Base-by-base conservation (phyloP, 306 rosid species). In the Quercus robur region DNA sequence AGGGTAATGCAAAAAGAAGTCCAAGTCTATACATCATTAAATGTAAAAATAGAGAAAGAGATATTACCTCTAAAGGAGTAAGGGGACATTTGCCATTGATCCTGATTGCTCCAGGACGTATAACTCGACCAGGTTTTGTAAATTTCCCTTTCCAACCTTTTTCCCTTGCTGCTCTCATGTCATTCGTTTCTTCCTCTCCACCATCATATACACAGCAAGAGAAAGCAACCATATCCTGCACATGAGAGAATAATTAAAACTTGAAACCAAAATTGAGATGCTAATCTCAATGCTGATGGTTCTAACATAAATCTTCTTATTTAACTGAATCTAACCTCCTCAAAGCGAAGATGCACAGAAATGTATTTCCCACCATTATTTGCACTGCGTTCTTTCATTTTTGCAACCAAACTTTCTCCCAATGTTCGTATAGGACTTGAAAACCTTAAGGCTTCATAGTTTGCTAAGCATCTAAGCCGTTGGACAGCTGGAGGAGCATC, bases 211-310 rank as follows among this genome's bases (percentile, higher is more conserved):
- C 88, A 83, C 99, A 95, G 83, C 98, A 95, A 70, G 99, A 95
- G 87, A 95, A 95, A 25, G 99, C 99, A 80, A 95, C 99, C 99
- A 95, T 95, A 84, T 95, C 99, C 99, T 95, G 91, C 74, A 70
- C 23, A 82, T 41, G 70, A 72, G 61, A 83, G 59, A 72, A 70
- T 41, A 70, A 81, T 13, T 72, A 75, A 75, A 57, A 56, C 74
- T 79, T 77, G 77, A 46, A 84, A 61, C 74, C 80, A 71, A 49
- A 78, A 69, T 70, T 51, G 31, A 77, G 26, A 51, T 80, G 69
- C 30, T 55, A 49, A 66, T 67, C 71, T 77, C 73, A 33, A 74
- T 35, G 30, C 67, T 46, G 78, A 76, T 46, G 56, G 46, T 30
- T 35, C 78, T 57, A 63, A 76, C 54, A 23, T 68, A 52, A 72